phyloP scores from a whole-genome alignment of 129 eudicot genomes.

The Silybum marianum region DNA sequence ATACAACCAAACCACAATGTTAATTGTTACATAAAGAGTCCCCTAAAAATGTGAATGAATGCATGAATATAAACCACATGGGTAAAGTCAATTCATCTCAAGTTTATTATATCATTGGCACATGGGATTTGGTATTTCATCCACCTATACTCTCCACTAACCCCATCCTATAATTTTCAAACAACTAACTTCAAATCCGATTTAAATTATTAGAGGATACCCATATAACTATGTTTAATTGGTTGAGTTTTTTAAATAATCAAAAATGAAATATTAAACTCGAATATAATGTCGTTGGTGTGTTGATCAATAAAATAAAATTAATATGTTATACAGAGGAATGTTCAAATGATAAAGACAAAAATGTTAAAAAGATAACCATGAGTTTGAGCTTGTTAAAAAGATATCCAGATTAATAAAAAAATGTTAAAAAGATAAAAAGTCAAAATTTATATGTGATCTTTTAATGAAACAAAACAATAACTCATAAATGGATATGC shows the following conservation, averaged over 20 bases:
- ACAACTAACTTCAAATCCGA: background rate
- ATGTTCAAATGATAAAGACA: no score
- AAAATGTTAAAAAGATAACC: no score
- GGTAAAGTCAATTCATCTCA: background rate
- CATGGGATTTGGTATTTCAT: constrained; percentile 23
- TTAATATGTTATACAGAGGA: background rate
- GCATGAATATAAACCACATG: constrained; percentile 18
- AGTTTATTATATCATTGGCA: background rate
- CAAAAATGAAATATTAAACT: background rate
- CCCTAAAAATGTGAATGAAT: background rate
- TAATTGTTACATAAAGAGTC: background rate
- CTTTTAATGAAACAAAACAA: no score
- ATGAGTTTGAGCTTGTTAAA: no score
- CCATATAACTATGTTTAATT: background rate
- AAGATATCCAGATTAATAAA: no score
- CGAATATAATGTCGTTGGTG: background rate
- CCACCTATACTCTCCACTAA: constrained; percentile 22
- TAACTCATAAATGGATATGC: no score
- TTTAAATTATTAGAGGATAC: background rate
- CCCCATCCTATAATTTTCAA: background rate
- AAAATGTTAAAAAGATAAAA: no score
- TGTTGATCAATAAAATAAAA: background rate
- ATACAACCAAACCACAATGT: background rate
- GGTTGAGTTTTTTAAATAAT: background rate
- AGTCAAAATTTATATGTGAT: no score